Percentiles rank a stretch among this genome's conserved stretches.
phyloP scores from a whole-genome alignment of 768 basidiomycete genomes.

The Mycena leptocephala region DNA sequence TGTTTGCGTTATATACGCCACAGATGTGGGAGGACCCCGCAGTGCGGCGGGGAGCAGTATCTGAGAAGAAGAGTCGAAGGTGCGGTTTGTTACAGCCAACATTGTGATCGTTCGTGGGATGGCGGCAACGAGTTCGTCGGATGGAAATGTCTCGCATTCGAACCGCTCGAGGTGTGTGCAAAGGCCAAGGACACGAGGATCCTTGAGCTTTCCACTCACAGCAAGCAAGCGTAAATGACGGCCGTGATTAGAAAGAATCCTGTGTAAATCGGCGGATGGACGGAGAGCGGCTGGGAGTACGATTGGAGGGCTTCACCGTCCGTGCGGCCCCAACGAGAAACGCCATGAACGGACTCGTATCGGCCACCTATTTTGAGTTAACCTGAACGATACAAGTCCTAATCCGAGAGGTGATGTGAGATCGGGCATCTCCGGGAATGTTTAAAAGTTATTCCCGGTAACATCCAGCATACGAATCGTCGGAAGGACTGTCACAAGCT shows the following conservation, averaged over 20 bases:
- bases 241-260: neutral
- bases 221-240: neutral
- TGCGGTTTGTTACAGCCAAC: neutral
- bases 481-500: neutral
- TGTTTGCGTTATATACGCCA: neutral
- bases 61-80: neutral
- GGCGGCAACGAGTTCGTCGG: neutral
- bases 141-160: neutral
- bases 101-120: neutral
- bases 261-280: neutral
- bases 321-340: neutral
- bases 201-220: neutral
- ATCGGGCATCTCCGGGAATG: neutral
- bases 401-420: neutral
- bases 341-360: neutral
- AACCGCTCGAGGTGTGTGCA: constrained; percentile 15
- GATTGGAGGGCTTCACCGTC: neutral
- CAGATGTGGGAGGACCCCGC: neutral
- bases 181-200: neutral
- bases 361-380: neutral
- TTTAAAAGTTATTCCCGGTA: neutral
- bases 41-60: neutral
- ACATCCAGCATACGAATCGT: neutral
- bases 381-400: neutral
- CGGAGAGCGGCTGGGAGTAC: neutral